A percentile compares a stretch with the other conserved stretches of the same genome.
These are phyloP conservation scores for Talaromyces proteolyticus DNA, from an alignment of 495 filamentous ascomycete genomes.

Conservation along the genomic window DNA sequence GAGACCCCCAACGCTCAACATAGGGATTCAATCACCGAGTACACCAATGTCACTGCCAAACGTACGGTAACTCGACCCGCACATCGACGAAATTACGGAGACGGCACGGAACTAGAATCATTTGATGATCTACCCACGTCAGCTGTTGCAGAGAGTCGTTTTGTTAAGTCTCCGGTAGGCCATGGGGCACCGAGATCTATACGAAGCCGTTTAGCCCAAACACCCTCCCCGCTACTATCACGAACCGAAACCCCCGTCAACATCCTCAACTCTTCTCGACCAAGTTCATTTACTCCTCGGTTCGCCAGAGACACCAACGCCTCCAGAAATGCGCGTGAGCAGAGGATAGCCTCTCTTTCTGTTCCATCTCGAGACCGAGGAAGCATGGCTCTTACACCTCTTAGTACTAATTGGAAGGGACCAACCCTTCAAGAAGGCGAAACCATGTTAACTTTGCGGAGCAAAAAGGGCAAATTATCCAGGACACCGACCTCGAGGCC, in stretches of 20 bases:
- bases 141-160: constrained; percentile 71
- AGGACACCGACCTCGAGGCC: constrained; percentile 54
- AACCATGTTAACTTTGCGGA: constrained; percentile 31
- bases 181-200: constrained; percentile 62
- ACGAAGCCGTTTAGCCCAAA: constrained; percentile 56
- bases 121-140: constrained; percentile 97
- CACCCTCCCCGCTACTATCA: constrained; percentile 24
- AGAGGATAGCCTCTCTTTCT: constrained; percentile 55
- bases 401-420: constrained; percentile 76
- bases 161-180: constrained; percentile 69
- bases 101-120: constrained; percentile 83
- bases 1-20: constrained; percentile 36
- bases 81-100: constrained; percentile 74
- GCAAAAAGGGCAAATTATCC: constrained; percentile 49
- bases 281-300: constrained; percentile 56
- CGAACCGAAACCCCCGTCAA: constrained; percentile 48
- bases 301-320: constrained; percentile 95
- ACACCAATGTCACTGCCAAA: constrained; percentile 42
- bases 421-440: constrained; percentile 53
- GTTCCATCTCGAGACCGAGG: constrained; percentile 35
- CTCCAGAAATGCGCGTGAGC: constrained; percentile 81
- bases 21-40: constrained; percentile 41
- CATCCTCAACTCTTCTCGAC: constrained; percentile 40
- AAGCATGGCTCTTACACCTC: constrained; percentile 51
- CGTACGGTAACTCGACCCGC: constrained; percentile 68